Evolutionary conservation across 352 stramenopile species (phyloP).

Genomic region (Blastocystis sp.): DNA sequence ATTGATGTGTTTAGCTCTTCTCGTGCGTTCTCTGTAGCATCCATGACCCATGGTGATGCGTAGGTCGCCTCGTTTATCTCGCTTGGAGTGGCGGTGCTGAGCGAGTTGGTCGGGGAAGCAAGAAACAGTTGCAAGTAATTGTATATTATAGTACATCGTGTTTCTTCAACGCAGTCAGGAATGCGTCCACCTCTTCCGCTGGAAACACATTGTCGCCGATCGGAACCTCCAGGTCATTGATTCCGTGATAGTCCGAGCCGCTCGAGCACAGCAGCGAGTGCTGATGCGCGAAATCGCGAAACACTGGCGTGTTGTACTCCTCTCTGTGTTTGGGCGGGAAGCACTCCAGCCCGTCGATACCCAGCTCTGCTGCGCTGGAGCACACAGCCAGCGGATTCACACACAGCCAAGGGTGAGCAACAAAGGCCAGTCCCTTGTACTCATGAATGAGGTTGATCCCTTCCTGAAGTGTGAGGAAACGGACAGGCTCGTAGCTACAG

Average conservation of each 20-base stretch:
- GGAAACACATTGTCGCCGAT: conserved; percentile 60
- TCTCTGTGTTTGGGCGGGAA: conserved; percentile 10
- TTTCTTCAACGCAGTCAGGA: conserved; percentile 20
- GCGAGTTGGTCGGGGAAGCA: conserved; percentile 52
- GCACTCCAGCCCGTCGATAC: conserved; percentile 47
- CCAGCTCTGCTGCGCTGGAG: neutral
- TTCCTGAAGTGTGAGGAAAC: neutral
- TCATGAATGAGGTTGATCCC: conserved; percentile 42
- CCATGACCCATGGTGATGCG: neutral
- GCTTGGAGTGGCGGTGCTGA: conserved; percentile 2
- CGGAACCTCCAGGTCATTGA: neutral
- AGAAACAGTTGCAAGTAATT: conserved; percentile 70
- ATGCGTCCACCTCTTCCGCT: neutral
- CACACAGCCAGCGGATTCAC: conserved; percentile 39
- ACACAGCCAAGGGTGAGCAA: conserved; percentile 59
- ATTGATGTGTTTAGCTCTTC: neutral
- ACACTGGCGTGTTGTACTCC: conserved; percentile 1
- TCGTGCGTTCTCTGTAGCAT: conserved; percentile 1
- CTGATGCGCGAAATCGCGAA: neutral
- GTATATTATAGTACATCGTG: conserved; percentile 25
- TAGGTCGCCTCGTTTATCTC: conserved; percentile 45
- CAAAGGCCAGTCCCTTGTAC: conserved; percentile 3
- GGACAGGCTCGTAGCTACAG: conserved; percentile 37
- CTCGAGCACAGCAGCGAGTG: conserved; percentile 41
- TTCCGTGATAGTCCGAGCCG: conserved; percentile 48